Percentiles rank a stretch among this genome's conserved stretches.
These are phyloP conservation scores for Phytophthora idaei DNA, from an alignment of 352 stramenopile genomes.

Conservation along the genomic window DNA sequence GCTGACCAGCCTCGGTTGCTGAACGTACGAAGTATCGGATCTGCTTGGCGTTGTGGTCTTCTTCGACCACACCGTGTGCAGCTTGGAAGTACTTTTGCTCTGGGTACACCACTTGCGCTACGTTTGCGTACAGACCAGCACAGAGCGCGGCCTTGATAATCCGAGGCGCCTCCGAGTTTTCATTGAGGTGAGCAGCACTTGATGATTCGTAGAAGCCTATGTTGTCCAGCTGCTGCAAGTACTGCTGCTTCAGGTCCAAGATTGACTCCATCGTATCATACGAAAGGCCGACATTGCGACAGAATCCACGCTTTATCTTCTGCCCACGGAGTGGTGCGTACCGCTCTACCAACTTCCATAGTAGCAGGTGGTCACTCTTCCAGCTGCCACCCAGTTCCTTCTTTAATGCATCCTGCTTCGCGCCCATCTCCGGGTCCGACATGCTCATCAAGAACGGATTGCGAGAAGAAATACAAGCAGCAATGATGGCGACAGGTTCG, in stretches of 20 bases:
- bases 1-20: constrained; percentile 9
- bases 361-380: constrained; percentile 83
- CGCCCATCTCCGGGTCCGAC: constrained; percentile 61
- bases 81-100: constrained; percentile 95
- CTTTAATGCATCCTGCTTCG: constrained; percentile 68
- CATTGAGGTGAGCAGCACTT: constrained; percentile 52
- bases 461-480: constrained; percentile 80
- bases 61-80: constrained; percentile 89
- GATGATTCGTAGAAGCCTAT: constrained; percentile 79
- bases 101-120: constrained; percentile 88
- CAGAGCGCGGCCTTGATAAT: constrained; percentile 91
- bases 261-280: constrained; percentile 93
- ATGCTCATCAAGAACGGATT: constrained; percentile 81
- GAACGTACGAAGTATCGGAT: constrained; percentile 93
- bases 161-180: constrained; percentile 78
- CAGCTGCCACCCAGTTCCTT: constrained; percentile 61
- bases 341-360: constrained; percentile 83
- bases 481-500: constrained; percentile 84
- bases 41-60: constrained; percentile 92
- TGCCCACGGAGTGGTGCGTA: constrained; percentile 57
- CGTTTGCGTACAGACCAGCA: constrained; percentile 83
- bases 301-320: constrained; percentile 67
- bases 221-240: constrained; percentile 74
- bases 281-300: constrained; percentile 73
- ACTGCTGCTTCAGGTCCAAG: constrained; percentile 90